Percentiles rank a stretch among this genome's conserved stretches.
These are phyloP conservation scores for Diaporthe batatas DNA, from an alignment of 2,329 filamentous ascomycete genomes.

Conservation along the genomic window DNA sequence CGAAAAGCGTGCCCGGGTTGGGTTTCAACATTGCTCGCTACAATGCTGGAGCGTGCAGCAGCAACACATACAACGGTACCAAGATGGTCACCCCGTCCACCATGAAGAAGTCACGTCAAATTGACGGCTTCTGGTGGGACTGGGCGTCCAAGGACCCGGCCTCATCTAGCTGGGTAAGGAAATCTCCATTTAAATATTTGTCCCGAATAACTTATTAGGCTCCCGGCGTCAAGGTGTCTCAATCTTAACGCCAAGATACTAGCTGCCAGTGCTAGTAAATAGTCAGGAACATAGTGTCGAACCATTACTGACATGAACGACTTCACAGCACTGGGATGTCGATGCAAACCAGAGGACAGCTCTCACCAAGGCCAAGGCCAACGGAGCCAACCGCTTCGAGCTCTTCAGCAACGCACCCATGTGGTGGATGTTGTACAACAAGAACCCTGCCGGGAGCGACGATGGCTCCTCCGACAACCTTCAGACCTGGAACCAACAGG, in stretches of 20 bases:
- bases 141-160: conserved; percentile 52
- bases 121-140: conserved; percentile 58
- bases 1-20: conserved; percentile 53
- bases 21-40: conserved; percentile 59
- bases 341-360: conserved; percentile 57
- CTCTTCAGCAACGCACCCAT: conserved; percentile 62
- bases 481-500: conserved; percentile 53
- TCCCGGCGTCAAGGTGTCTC: not conserved
- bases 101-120: conserved; percentile 54
- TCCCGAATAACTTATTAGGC: too few species aligned
- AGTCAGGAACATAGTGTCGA: too few species aligned
- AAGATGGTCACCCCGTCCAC: conserved; percentile 54
- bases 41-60: conserved; percentile 58
- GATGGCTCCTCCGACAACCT: conserved; percentile 55
- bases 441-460: conserved; percentile 56
- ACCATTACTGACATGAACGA: not conserved
- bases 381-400: conserved; percentile 55
- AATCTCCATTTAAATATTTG: not conserved
- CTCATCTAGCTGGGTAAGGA: conserved; percentile 51
- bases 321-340: conserved; percentile 51
- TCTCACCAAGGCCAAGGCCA: conserved; percentile 53
- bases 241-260: too few species aligned
- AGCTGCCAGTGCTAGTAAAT: not conserved
- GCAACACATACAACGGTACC: conserved; percentile 51
- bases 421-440: conserved; percentile 60